phyloP scores from a whole-genome alignment of 164 flowering plant species.

The Buxus sempervirens region DNA sequence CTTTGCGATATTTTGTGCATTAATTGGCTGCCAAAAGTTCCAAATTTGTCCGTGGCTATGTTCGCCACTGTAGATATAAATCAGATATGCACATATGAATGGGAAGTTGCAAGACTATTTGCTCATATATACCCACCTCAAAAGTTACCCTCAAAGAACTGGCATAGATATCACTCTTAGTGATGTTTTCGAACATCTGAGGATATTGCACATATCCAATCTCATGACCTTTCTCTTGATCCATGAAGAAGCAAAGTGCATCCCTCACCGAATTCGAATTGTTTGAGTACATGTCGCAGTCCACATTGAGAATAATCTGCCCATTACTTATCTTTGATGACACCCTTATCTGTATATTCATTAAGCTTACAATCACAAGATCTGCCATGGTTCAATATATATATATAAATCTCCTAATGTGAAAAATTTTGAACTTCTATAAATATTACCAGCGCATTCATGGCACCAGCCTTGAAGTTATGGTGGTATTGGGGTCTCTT shows the following conservation, averaged over 20 bases:
- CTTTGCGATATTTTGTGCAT: too few species aligned
- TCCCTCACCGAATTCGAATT: constrained; percentile 36
- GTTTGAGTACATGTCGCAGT: constrained; percentile 69
- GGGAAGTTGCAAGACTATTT: not conserved
- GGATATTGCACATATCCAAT: constrained; percentile 54
- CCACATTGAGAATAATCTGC: constrained; percentile 45
- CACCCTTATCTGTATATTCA: constrained; percentile 45
- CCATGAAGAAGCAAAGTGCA: constrained; percentile 58
- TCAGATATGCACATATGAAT: too few species aligned
- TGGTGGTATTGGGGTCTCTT: constrained; percentile 28
- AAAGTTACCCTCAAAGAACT: constrained; percentile 1
- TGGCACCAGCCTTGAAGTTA: constrained; percentile 35
- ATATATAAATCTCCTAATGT: not conserved
- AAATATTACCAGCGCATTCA: constrained; percentile 30
- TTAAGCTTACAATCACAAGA: not conserved
- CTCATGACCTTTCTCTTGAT: constrained; percentile 40
- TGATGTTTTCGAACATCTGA: constrained; percentile 39
- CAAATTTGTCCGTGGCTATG: too few species aligned
- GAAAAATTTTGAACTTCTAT: not conserved
- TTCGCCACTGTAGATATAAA: too few species aligned
- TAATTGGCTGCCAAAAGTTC: too few species aligned
- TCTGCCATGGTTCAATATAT: too few species aligned
- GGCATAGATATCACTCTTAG: constrained; percentile 46
- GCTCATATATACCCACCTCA: constrained; percentile 22
- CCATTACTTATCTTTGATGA: constrained; percentile 54